Evolutionary conservation across 2,329 filamentous ascomycete species (phyloP).

Genomic region (Herpotrichia juniperi): DNA sequence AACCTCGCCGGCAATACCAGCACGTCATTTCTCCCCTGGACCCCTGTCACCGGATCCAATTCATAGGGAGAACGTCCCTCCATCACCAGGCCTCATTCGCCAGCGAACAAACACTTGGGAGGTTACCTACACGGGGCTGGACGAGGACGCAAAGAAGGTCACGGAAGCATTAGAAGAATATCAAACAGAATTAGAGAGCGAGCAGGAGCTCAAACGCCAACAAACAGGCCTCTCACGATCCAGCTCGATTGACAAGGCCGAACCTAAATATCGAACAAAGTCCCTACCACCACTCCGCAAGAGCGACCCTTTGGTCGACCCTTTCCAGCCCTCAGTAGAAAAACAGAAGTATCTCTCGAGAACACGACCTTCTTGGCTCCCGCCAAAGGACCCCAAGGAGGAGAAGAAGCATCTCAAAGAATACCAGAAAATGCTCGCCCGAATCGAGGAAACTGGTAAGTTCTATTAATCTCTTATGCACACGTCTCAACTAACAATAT

Average conservation of each 20-base stretch:
- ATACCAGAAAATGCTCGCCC: conserved; percentile 81
- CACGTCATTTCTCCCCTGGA: conserved; percentile 22
- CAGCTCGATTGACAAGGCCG: conserved; percentile 32
- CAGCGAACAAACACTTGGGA: conserved; percentile 76
- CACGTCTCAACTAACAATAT: conserved; percentile 16
- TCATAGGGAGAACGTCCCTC: conserved; percentile 26
- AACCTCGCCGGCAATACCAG: conserved; percentile 31
- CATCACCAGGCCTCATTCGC: conserved; percentile 42
- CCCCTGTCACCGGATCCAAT: conserved; percentile 22
- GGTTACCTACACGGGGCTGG: conserved; percentile 70
- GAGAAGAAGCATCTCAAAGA: conserved; percentile 87
- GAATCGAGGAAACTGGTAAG: conserved; percentile 63
- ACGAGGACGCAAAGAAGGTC: conserved; percentile 72
- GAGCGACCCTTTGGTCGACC: conserved; percentile 83
- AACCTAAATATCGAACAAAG: conserved; percentile 56
- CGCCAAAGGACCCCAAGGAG: conserved; percentile 86
- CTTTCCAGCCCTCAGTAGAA: conserved; percentile 81
- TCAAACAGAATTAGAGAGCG: conserved; percentile 64
- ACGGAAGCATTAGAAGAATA: conserved; percentile 84
- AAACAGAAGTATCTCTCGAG: conserved; percentile 83
- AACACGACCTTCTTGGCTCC: conserved; percentile 80
- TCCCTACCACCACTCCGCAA: conserved; percentile 69
- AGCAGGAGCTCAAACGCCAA: conserved; percentile 60
- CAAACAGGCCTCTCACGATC: conserved; percentile 47
- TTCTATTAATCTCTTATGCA: background rate